Base-by-base conservation (phyloP, 2,329 filamentous ascomycete genomes). In the Penicillium sp. region DNA sequence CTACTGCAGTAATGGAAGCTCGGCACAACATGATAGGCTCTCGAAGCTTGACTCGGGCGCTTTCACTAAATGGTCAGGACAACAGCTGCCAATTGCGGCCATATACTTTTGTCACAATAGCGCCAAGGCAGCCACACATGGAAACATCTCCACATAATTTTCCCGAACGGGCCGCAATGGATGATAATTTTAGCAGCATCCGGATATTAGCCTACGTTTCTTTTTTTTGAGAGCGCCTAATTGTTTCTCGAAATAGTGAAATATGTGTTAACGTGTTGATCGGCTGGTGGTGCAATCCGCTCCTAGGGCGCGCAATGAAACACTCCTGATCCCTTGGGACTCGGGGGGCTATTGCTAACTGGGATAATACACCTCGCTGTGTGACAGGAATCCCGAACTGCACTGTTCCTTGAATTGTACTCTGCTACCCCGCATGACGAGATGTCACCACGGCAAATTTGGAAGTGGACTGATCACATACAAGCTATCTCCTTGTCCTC, bases 41-140 rank as follows among this genome's bases (percentile, higher is more conserved):
- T 6, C 10, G 2, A 12, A 6, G 42, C n/a, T 25, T 18, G 23
- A 35, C 20, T n/a, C 3, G 32, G 25, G 32, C 25, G 33, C 35
- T 15, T 4, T 20, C 31, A 44, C 15, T 35, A 42, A 32, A 12
- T 40, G 27, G 42, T 31, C 15, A 38, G 27, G 23, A 27, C 24
- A 42, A 15, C 13, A 32, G 35, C 25, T 23, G 35, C 27, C 42
- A 42, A 45, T 54, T 53, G 50, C 48, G 40, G 35, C 23, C 1
- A 43, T 23, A n/a, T 23, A 18, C 20, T 20, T 28, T 43, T 39
- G 35, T 52, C 31, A 48, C 25, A 25, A 23, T n/a, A 45, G 49
- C 57, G 48, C 55, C 58, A 58, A 58, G 48, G 53, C 53, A 52
- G 39, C 31, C 37, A 56, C 57, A 49, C 27, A 29, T 18, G 24